These are phyloP conservation scores for Podila epigama DNA, from an alignment of 192 early-diverging fungal genomes.

Conservation along the genomic window DNA sequence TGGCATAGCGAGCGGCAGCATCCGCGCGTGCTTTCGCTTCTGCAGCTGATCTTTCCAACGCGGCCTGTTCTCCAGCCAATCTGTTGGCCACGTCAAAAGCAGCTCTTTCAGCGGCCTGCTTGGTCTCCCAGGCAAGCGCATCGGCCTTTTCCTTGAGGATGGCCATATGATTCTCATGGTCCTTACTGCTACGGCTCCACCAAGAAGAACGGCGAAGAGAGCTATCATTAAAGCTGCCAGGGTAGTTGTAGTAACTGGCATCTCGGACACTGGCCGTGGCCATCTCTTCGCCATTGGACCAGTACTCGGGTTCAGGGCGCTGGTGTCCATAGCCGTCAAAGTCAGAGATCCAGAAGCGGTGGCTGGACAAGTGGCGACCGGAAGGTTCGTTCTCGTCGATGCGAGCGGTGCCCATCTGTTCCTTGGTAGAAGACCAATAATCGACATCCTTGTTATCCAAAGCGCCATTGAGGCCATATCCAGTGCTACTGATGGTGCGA, in stretches of 20 bases:
- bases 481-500: too few species aligned
- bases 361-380: neutral
- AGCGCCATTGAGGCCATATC: neutral
- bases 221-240: constrained; percentile 20
- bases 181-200: constrained; percentile 14
- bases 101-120: constrained; percentile 25
- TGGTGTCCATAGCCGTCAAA: neutral
- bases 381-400: neutral
- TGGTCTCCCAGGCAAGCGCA: constrained; percentile 37
- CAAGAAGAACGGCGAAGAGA: constrained; percentile 27
- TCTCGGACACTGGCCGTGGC: constrained; percentile 28
- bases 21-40: constrained; percentile 19
- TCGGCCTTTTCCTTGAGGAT: constrained; percentile 27
- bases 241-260: constrained; percentile 29
- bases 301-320: constrained; percentile 21
- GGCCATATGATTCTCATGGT: constrained; percentile 17
- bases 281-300: constrained; percentile 44
- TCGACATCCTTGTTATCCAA: constrained; percentile 21
- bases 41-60: constrained; percentile 16
- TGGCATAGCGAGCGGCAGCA: constrained; percentile 31
- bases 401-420: constrained; percentile 46
- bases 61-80: constrained; percentile 13
- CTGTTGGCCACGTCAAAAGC: constrained; percentile 28
- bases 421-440: constrained; percentile 9
- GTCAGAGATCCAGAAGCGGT: neutral